These are phyloP conservation scores for Exophiala xenobiotica DNA, from an alignment of 2,329 filamentous ascomycete genomes.

Conservation along the genomic window DNA sequence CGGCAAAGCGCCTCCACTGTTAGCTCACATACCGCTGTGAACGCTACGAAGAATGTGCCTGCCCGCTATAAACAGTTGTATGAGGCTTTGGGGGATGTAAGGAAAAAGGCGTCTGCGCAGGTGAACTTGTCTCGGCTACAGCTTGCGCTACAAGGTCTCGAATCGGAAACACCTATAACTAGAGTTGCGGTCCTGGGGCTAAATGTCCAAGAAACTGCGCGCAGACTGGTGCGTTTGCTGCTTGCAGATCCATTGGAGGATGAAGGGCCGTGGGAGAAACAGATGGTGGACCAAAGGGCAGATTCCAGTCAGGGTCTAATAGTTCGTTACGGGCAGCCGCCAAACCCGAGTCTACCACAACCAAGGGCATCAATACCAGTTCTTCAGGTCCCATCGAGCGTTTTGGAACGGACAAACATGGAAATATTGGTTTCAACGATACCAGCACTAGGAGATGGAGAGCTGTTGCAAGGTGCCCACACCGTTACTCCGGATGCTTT, in stretches of 20 bases:
- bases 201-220: conserved; percentile 51
- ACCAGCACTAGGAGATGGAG: conserved; percentile 17
- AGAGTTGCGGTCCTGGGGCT: conserved; percentile 58
- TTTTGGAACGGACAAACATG: conserved; percentile 56
- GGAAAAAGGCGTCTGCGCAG: conserved; percentile 53
- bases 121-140: conserved; percentile 60
- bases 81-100: conserved; percentile 52
- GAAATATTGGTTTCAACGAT: conserved; percentile 60
- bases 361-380: conserved; percentile 54
- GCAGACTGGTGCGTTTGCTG: conserved; percentile 65
- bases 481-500: conserved; percentile 53
- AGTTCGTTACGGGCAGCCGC: conserved; percentile 58
- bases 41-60: conserved; percentile 54
- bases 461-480: conserved; percentile 17
- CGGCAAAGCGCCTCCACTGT: conserved; percentile 38
- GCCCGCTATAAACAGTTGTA: conserved; percentile 54
- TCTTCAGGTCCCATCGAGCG: conserved; percentile 55
- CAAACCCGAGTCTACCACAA: conserved; percentile 45
- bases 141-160: conserved; percentile 59
- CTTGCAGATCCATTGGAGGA: conserved; percentile 68
- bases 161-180: conserved; percentile 53
- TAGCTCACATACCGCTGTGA: conserved; percentile 54
- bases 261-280: conserved; percentile 65
- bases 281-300: conserved; percentile 54
- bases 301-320: conserved; percentile 58